These are phyloP conservation scores for Penicillium coprophilum DNA, from an alignment of 495 filamentous ascomycete genomes.

Conservation along the genomic window DNA sequence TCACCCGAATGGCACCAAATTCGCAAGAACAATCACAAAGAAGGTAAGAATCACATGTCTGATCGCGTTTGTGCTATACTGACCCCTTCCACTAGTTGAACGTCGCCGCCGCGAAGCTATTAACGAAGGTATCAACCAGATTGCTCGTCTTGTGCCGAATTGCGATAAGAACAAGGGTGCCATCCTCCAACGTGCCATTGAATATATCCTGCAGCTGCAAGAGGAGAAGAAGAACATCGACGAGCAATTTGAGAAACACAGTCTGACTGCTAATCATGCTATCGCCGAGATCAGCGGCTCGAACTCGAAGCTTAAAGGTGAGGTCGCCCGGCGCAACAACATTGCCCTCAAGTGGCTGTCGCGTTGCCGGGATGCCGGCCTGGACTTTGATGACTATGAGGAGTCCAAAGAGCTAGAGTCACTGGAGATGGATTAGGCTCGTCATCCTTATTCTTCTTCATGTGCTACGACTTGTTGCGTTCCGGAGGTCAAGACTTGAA, in stretches of 20 bases:
- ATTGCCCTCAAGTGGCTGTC: slow-evolving; percentile 73
- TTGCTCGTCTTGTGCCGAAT: slow-evolving; percentile 94
- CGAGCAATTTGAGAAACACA: slow-evolving; percentile 96
- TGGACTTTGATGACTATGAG: slow-evolving; percentile 55
- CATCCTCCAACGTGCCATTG: slow-evolving; percentile 88
- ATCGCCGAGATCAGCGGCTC: slow-evolving; percentile 84
- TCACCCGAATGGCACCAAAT: slow-evolving; percentile 98
- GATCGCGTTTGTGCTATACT: slow-evolving; percentile 1
- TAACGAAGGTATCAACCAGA: slow-evolving; percentile 98
- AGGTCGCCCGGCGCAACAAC: slow-evolving; percentile 58
- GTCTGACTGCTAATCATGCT: slow-evolving; percentile 90
- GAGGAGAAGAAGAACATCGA: slow-evolving; percentile 91
- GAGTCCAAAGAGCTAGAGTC: slow-evolving; percentile 44
- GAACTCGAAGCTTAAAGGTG: slow-evolving; percentile 86
- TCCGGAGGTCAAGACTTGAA: slow-evolving; percentile 26
- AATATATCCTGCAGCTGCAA: slow-evolving; percentile 91
- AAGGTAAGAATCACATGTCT: slow-evolving; percentile 61
- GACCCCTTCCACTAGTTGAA: slow-evolving; percentile 63
- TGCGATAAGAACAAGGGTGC: slow-evolving; percentile 99
- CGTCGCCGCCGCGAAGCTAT: slow-evolving; percentile 97
- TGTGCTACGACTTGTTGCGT: slow-evolving; percentile 35
- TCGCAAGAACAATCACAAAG: slow-evolving; percentile 97
- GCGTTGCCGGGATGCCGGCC: slow-evolving; percentile 71
- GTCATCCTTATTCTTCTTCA: slow-evolving; percentile 17
- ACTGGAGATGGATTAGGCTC: slow-evolving; percentile 39